Conservation (phyloP, 164 flowering plant species). For the Aristolochia fimbriata region DNA sequence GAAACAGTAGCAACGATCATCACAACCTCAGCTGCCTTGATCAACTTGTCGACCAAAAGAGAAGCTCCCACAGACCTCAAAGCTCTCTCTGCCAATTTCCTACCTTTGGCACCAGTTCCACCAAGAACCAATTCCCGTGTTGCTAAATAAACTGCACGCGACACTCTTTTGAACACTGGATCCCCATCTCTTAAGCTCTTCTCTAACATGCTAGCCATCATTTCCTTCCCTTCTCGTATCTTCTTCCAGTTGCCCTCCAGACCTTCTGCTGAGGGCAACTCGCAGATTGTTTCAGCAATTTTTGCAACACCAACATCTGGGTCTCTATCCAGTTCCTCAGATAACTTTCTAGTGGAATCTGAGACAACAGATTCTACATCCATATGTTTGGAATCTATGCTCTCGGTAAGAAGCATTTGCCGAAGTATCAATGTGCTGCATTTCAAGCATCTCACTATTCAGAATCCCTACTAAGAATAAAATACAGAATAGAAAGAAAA, state of each 20-base stretch:
- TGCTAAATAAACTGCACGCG: slow-evolving; percentile 61
- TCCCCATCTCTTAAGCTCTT: slow-evolving; percentile 78
- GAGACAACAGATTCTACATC: slow-evolving; percentile 40
- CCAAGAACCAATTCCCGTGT: slow-evolving; percentile 59
- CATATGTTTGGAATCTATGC: slow-evolving; percentile 18
- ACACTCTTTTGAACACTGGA: slow-evolving; percentile 53
- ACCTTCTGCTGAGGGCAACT: slow-evolving; percentile 10
- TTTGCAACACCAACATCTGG: slow-evolving; percentile 60
- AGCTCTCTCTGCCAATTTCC: slow-evolving; percentile 44
- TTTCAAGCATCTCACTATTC: background rate
- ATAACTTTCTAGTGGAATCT: slow-evolving; percentile 26
- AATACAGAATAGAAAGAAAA: background rate
- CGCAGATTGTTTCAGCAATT: slow-evolving; percentile 44
- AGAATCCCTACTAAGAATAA: no score
- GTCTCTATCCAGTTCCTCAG: slow-evolving; percentile 34
- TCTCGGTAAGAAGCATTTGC: slow-evolving; percentile 59
- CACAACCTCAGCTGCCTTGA: slow-evolving; percentile 44
- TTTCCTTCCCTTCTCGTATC: slow-evolving; percentile 33
- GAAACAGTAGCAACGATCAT: slow-evolving; percentile 48
- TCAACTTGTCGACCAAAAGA: slow-evolving; percentile 31
- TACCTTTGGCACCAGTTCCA: slow-evolving; percentile 47
- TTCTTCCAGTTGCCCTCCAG: slow-evolving; percentile 10
- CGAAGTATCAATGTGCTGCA: slow-evolving; percentile 71
- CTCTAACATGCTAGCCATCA: slow-evolving; percentile 49
- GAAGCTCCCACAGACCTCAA: slow-evolving; percentile 65